These are phyloP conservation scores for Fusarium pseudonygamai DNA, from an alignment of 2,329 filamentous ascomycete genomes.

Conservation along the genomic window DNA sequence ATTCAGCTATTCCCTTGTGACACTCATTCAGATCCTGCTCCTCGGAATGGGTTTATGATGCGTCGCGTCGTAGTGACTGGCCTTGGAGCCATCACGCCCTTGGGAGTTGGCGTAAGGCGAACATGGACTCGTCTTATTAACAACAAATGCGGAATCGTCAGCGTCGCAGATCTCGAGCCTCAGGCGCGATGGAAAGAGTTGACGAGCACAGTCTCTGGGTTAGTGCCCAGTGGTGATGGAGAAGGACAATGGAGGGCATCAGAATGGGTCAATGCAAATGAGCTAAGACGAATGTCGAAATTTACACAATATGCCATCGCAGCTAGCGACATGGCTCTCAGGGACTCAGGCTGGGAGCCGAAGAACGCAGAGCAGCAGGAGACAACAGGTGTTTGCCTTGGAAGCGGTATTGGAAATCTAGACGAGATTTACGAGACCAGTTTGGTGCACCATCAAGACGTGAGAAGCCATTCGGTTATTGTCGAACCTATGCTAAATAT, in stretches of 20 bases:
- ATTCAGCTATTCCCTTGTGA: too few species aligned
- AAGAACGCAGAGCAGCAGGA: conserved; percentile 70
- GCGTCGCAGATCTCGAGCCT: conserved; percentile 69
- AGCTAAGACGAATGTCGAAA: conserved; percentile 82
- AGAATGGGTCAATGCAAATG: conserved; percentile 63
- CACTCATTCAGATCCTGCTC: not conserved
- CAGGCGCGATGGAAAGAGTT: conserved; percentile 71
- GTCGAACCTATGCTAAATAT: conserved; percentile 10
- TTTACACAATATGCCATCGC: conserved; percentile 94
- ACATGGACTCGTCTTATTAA: conserved; percentile 86
- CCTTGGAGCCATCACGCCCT: conserved; percentile 81
- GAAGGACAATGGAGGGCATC: conserved; percentile 60
- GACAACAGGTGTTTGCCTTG: conserved; percentile 87
- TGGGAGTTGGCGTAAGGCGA: conserved; percentile 79
- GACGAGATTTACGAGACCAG: conserved; percentile 90
- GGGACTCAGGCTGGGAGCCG: conserved; percentile 82
- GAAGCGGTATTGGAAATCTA: conserved; percentile 94
- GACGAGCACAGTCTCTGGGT: conserved; percentile 84
- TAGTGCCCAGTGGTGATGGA: conserved; percentile 69
- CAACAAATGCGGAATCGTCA: conserved; percentile 82
- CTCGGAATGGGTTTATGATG: conserved; percentile 59
- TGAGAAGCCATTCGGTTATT: conserved; percentile 53
- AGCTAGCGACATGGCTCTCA: conserved; percentile 84
- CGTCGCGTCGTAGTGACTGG: conserved; percentile 86
- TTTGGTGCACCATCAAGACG: conserved; percentile 76